Evolutionary conservation across 2,329 filamentous ascomycete species (phyloP), one percentile per base, ranked within the genome.

Genomic region (Geosmithia morbida): DNA sequence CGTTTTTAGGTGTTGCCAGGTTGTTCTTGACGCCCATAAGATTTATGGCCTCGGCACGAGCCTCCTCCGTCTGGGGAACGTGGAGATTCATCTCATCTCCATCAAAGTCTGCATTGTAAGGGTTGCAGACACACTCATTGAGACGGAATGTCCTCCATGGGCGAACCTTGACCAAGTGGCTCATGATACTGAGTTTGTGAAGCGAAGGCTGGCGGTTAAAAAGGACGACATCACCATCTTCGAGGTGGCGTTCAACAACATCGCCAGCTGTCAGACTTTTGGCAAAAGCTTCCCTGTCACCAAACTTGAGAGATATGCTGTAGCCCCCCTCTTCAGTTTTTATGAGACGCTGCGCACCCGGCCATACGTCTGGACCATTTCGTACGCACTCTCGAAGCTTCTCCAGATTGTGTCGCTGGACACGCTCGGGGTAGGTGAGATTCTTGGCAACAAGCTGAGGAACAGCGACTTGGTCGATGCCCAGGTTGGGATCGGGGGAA

Each of bases 21-120:
- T 98, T 98, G 70, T 97, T 81, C 66, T 96, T 95, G 48, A 98
- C 89, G 41, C 92, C 92, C 92, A 98, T 98, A 44, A 98, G 69
- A 54, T 90, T 88, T 57, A 94, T 94, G 1, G 92, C 92, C 65
- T 98, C 92, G 2, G 90, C 87, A 49, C 92, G 79, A 11, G 92
- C 90, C 65, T 98, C 92, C 67, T 98, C 92, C 0, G 92, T 97
- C 61, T 98, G 92, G 2, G 92, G 92, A 16, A 98, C 89, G 65
- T 98, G 92, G 44, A 98, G 67, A 57, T 98, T 98, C 92, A 98
- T 98, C 64, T 98, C 92, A 56, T 98, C 92, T 50, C 92, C 92
- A 57, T 98, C 92, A 55, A 98, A 98, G 76, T 98, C 92, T 48
- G 92, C 92, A 56, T 98, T 98, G 72, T 98, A 98, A 3, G 92